Evolutionary conservation across 345 rosid genomes (phyloP).

Genomic region (Noccaea bulbosa): DNA sequence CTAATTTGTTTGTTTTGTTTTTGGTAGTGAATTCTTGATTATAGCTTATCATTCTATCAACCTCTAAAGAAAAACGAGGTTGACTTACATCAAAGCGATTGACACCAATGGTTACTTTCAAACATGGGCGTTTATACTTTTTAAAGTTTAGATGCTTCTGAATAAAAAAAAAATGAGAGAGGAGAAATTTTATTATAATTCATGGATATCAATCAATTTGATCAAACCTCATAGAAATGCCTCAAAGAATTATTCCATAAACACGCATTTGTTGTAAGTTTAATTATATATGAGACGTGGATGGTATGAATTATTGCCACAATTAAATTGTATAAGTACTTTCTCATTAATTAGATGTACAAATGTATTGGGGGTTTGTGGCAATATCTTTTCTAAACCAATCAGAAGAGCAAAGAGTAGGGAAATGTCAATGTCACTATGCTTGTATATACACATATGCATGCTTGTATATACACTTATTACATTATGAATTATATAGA

Average conservation of each 20-base stretch:
- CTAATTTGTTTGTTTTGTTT: neutral
- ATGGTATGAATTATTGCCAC: conserved; percentile 23
- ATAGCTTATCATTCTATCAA: conserved; percentile 4
- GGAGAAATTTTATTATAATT: conserved; percentile 1
- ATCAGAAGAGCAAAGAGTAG: conserved; percentile 33
- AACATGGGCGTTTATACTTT: conserved; percentile 33
- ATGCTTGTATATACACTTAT: conserved; percentile 29
- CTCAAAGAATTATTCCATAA: neutral
- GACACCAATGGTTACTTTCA: conserved; percentile 16
- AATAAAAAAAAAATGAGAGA: neutral
- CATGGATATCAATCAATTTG: neutral
- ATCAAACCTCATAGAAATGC: neutral
- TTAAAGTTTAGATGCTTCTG: conserved; percentile 32
- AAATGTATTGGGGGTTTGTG: conserved; percentile 28
- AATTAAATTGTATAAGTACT: conserved; percentile 20
- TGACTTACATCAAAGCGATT: conserved; percentile 2
- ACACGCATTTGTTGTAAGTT: neutral
- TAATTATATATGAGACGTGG: neutral
- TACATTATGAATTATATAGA: neutral
- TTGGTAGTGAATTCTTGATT: neutral
- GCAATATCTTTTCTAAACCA: conserved; percentile 27
- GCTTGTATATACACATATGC: conserved; percentile 40
- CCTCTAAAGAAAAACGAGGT: conserved; percentile 7
- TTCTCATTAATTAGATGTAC: conserved; percentile 32
- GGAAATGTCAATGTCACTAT: conserved; percentile 50